Evolutionary conservation across 2,329 filamentous ascomycete species (phyloP), one percentile per base, ranked within the genome.

Genomic region (Microcyclospora pomicola): DNA sequence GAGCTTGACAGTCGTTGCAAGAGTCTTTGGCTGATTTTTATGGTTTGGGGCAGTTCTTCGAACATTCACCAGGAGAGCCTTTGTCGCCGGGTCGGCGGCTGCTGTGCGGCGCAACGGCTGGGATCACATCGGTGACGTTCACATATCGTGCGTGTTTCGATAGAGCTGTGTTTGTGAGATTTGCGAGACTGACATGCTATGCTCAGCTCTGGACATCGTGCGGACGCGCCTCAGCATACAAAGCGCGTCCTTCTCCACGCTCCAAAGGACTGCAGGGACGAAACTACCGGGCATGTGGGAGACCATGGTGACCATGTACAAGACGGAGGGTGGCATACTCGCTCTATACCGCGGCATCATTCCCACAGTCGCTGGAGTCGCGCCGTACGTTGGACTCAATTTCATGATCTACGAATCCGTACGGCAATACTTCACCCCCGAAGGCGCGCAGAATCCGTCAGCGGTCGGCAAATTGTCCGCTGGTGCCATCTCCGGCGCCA

Each of bases 351-450:
- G 91, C 43, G 91, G 91, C 39, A 93, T 98, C 45, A 61, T 95
- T 36, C 91, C 91, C 2, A 98, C 91, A 0, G 79, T 98, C 28
- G 85, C 88, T 31, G 91, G 91, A 35, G 91, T 98, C 27, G 91
- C 91, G 31, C 91, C 91, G 49, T 96, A 96, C 59, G 88, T 98
- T 44, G 91, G 91, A 30, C 69, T 98, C 38, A 98, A 98, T 60
- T 98, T 98, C 61, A 96, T 96, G 86, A 85, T 84, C 5, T 98
- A 98, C 62, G 91, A 98, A 61, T 80, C 80, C 35, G 80, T 87
- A 41, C 78, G 91, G 43, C 77, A 78, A 52, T 79, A 80, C 49
- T 70, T 98, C 49, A 98, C 91, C 0, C 80, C 79, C 1, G 84
- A 93, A 36, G 91, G 91, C 33, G 79, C 94, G 45, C 73, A 82